Base-by-base conservation (phyloP, 2,329 filamentous ascomycete genomes). In the Pseudogymnoascus sp. region DNA sequence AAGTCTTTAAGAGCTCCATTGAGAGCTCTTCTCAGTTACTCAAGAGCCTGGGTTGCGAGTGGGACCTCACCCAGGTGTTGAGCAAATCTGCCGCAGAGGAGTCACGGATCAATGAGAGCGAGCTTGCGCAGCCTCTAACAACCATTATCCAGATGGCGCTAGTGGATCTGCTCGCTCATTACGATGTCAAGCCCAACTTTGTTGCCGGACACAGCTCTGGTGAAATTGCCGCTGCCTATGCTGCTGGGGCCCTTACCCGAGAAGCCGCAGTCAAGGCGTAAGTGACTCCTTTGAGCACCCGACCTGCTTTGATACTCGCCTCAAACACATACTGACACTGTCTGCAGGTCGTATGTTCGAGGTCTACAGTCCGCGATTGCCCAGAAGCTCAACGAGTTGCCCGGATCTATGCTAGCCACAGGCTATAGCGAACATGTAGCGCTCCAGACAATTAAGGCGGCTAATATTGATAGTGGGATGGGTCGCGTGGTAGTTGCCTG, bases 61-160 rank as follows among this genome's bases (percentile, higher is more conserved):
- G 59, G 31, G 35, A 63, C 13, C 53, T 40, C 37, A 17, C n/a
- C 37, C 37, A 40, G n/a, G n/a, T 19, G 37, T 40, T 40, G 37
- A 40, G 37, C 37, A 40, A 40, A n/a, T 40, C 37, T 40, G 37
- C n/a, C 5, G 37, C n/a, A 9, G 37, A 40, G n/a, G 37, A 40
- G n/a, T 40, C 37, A 17, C 37, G 35, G 15, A 37, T 37, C 35
- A 37, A 37, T 37, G 35, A 37, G 35, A 37, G 35, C 35, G 35
- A 37, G 35, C 35, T 68, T 21, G 67, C 72, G 3, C 77, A 80
- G 67, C 77, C 78, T 64, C 70, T 76, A 73, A 78, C 74, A 64
- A 79, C 78, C 0, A 77, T 79, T 0, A 64, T 83, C 1, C 81
- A 83, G 67, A 70, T 83, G 19, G 63, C 75, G 1, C 68, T 83